A percentile compares a stretch with the other conserved stretches of the same genome.
Evolutionary conservation across 2,329 filamentous ascomycete species (phyloP).

Genomic region (Fusarium vanettenii): DNA sequence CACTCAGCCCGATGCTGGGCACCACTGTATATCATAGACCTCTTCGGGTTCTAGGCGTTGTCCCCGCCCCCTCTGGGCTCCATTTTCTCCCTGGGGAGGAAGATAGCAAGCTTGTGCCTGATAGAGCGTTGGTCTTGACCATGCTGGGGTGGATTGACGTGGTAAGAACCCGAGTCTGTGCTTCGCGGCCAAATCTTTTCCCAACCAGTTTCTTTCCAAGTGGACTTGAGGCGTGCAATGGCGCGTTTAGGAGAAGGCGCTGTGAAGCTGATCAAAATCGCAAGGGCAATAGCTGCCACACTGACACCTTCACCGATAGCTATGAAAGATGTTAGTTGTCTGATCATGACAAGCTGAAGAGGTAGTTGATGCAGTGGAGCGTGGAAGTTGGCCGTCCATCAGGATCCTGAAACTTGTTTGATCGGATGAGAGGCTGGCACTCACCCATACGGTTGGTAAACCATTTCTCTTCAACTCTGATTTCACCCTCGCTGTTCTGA

Average conservation of each 20-base stretch:
- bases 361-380: not conserved
- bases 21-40: not conserved
- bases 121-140: not conserved
- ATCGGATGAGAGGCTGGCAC: not conserved
- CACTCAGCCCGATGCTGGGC: not conserved
- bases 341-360: not conserved
- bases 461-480: not conserved
- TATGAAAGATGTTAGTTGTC: not conserved
- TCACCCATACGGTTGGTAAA: not conserved
- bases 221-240: not conserved
- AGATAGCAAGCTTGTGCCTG: not conserved
- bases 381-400: not conserved
- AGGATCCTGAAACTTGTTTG: not conserved
- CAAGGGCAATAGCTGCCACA: not conserved
- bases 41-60: not conserved
- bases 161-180: not conserved
- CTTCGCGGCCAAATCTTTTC: not conserved
- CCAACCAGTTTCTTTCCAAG: not conserved
- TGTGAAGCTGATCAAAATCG: not conserved
- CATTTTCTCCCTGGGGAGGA: not conserved
- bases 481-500: constrained; percentile 15
- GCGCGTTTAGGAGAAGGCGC: not conserved
- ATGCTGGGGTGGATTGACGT: not conserved
- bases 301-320: not conserved
- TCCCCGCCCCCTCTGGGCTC: not conserved